Conservation (phyloP, 495 filamentous ascomycete species). For the Penicillium pulvis region DNA sequence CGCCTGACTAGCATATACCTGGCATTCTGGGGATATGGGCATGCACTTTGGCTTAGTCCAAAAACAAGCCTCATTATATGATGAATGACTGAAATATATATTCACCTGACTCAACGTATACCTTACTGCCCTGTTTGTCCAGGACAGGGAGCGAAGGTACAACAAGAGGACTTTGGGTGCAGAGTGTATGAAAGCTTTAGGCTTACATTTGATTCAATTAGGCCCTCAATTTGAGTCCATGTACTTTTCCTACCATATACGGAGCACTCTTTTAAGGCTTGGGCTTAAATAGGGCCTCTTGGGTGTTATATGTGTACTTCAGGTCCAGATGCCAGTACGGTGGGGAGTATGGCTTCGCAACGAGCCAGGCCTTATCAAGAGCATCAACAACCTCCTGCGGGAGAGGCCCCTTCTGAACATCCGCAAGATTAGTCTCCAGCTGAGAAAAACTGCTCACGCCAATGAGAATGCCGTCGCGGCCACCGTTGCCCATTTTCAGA, state of each 20-base stretch:
- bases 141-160: no score
- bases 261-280: constrained; percentile 15
- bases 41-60: neutral
- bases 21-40: no score
- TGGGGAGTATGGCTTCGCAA: constrained; percentile 65
- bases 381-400: constrained; percentile 80
- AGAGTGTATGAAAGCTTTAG: neutral
- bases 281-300: constrained; percentile 61
- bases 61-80: neutral
- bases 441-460: constrained; percentile 76
- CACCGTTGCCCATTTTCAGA: constrained; percentile 72
- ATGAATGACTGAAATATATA: neutral
- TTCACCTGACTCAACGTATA: neutral
- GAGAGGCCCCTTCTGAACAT: constrained; percentile 84
- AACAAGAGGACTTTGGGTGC: no score
- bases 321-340: constrained; percentile 79
- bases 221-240: neutral
- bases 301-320: constrained; percentile 74
- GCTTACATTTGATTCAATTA: neutral
- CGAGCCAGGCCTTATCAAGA: constrained; percentile 71
- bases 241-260: neutral
- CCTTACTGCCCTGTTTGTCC: no score
- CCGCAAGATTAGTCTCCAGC: constrained; percentile 71
- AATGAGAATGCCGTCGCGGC: constrained; percentile 76
- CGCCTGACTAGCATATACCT: neutral